Evolutionary conservation across 2,329 filamentous ascomycete genomes (phyloP).

Genomic region (Talaromyces piceae): DNA sequence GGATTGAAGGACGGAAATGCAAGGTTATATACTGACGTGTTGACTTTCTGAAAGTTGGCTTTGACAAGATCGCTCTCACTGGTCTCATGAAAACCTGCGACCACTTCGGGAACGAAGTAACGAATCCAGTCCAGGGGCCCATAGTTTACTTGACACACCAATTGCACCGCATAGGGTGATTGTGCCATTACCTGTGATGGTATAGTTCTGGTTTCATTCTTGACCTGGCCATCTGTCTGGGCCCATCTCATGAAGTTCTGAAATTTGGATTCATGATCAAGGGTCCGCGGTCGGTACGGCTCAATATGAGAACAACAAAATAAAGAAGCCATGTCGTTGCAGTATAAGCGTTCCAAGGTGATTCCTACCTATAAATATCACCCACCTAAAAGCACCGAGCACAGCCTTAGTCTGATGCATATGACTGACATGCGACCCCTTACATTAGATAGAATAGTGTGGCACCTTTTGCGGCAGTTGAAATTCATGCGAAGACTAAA

Average conservation of each 20-base stretch:
- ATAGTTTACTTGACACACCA: not conserved
- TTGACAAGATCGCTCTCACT: not conserved
- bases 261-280: not conserved
- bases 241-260: not conserved
- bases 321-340: not conserved
- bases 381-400: not conserved
- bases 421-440: too few species aligned
- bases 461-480: not conserved
- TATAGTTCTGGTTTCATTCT: not conserved
- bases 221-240: not conserved
- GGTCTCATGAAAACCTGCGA: not conserved
- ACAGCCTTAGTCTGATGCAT: not conserved
- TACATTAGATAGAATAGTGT: not conserved
- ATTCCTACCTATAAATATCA: not conserved
- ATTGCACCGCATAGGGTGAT: not conserved
- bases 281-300: not conserved
- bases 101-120: not conserved
- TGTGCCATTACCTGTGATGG: not conserved
- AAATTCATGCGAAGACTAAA: not conserved
- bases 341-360: not conserved
- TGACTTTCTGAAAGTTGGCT: not conserved
- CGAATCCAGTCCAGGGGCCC: not conserved
- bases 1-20: not conserved
- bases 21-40: not conserved
- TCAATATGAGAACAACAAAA: not conserved